phyloP scores from a whole-genome alignment of 306 rosid genomes.

The Medicago truncatula region DNA sequence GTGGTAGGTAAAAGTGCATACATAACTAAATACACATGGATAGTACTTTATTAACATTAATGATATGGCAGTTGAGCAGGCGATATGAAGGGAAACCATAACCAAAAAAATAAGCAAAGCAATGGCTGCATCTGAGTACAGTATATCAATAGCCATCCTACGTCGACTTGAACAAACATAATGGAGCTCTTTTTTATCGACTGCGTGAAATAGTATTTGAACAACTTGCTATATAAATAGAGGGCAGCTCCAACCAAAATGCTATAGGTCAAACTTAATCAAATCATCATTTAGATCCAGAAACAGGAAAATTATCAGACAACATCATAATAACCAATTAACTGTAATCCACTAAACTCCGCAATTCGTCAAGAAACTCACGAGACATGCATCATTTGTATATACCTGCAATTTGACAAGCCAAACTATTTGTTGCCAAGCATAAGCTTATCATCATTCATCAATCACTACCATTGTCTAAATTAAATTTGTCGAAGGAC shows the following conservation, averaged over 20 bases:
- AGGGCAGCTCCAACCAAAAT: conserved; percentile 31
- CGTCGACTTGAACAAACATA: background rate
- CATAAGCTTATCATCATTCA: conserved; percentile 17
- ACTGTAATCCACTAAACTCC: background rate
- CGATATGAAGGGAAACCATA: conserved; percentile 4
- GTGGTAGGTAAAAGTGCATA: background rate
- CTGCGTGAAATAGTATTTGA: background rate
- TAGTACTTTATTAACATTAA: background rate
- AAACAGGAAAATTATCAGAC: conserved; percentile 21
- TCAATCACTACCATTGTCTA: background rate
- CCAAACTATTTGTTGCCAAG: conserved; percentile 22
- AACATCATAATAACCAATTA: conserved; percentile 14
- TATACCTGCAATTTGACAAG: conserved; percentile 21
- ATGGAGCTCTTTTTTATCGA: background rate
- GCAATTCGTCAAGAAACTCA: conserved; percentile 20
- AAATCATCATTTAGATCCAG: conserved; percentile 16
- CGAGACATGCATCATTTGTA: background rate
- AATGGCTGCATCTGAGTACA: conserved; percentile 40
- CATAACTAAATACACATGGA: conserved; percentile 4
- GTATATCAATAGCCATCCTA: conserved; percentile 23
- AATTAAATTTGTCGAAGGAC: conserved; percentile 18
- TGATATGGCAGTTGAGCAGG: conserved; percentile 18
- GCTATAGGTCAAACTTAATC: conserved; percentile 4
- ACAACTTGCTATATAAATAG: conserved; percentile 26
- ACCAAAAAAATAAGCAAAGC: conserved; percentile 7